Conservation (phyloP, 1,284 basidiomycete genomes). For the Schizophyllum commune region DNA sequence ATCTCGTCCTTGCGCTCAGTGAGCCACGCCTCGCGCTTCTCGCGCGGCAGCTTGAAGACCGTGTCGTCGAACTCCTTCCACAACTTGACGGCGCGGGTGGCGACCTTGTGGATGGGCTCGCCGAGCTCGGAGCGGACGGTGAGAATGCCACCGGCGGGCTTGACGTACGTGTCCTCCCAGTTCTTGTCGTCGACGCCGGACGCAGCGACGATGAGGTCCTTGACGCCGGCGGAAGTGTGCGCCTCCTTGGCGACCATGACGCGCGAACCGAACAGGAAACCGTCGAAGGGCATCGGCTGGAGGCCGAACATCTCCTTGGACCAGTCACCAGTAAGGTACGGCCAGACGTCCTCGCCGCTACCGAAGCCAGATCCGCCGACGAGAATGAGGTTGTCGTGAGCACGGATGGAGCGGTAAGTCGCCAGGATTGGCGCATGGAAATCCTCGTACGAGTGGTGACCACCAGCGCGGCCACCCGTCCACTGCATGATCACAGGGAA, state of each 20-base stretch:
- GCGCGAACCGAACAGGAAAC: conserved; percentile 91
- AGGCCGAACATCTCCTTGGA: conserved; percentile 63
- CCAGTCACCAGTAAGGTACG: conserved; percentile 97
- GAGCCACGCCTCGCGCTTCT: conserved; percentile 90
- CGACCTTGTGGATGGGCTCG: conserved; percentile 98
- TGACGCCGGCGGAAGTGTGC: conserved; percentile 89
- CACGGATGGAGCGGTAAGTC: conserved; percentile 88
- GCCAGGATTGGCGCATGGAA: conserved; percentile 94
- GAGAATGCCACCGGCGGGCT: conserved; percentile 92
- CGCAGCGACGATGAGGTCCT: conserved; percentile 93
- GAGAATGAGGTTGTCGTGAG: conserved; percentile 83
- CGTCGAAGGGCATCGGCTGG: conserved; percentile 99
- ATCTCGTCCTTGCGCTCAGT: conserved; percentile 83
- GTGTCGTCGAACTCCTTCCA: conserved; percentile 99
- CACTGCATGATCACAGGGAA: conserved; percentile 99
- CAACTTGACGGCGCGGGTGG: conserved; percentile 91
- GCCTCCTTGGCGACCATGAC: conserved; percentile 99
- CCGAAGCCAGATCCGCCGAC: conserved; percentile 98
- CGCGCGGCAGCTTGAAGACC: conserved; percentile 91
- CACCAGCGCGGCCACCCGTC: conserved; percentile 99
- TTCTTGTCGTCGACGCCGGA: conserved; percentile 85
- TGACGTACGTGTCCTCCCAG: conserved; percentile 95
- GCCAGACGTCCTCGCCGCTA: conserved; percentile 93
- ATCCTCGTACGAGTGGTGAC: conserved; percentile 97
- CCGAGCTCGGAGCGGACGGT: conserved; percentile 97